Evolutionary conservation across 2,329 filamentous ascomycete genomes (phyloP), one percentile per base, ranked within the genome.

Genomic region (Clonostachys solani): DNA sequence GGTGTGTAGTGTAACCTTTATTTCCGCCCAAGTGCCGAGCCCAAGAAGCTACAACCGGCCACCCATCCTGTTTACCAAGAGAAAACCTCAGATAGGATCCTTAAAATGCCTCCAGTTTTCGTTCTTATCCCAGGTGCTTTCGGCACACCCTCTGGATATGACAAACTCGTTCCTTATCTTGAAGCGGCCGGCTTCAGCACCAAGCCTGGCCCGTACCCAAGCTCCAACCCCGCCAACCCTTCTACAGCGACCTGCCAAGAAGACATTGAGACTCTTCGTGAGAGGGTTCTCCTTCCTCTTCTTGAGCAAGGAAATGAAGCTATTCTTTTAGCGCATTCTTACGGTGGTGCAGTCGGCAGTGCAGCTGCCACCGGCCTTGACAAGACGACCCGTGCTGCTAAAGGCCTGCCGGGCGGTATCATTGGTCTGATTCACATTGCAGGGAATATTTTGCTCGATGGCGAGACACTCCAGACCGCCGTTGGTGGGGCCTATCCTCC

Each of bases 291-390:
- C 19, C 12, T 43, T 16, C 42, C 42, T 43, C 42, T 43, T 13
- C 42, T 43, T 33, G 2, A 43, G 42, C 23, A 45, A 8, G 69
- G 69, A 2, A 60, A 54, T 18, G 56, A 78, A 47, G 73, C 78
- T 3, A 59, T 78, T 5, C 60, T 79, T 6, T 54, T 75, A 4
- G 66, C 63, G 2, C 74, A 78, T 56, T 76, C 73, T 0, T 78
- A 75, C 47, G 74, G 74, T 33, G 73, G 74, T 18, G 61, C 69
- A 40, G 68, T 74, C 2, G 73, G 68, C 40, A 62, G 60, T 50
- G 75, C 72, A 50, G 71, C 72, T 3, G 58, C 76, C 54, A 71
- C 69, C 49, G 71, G 64, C 7, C 60, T 77, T 44, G 57, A 71
- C 1, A 47, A 53, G 33, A 16, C n/a, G 8, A 9, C 33, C 43